phyloP scores from a whole-genome alignment of 1,284 basidiomycete genomes.

The Fomitopsis betulina region DNA sequence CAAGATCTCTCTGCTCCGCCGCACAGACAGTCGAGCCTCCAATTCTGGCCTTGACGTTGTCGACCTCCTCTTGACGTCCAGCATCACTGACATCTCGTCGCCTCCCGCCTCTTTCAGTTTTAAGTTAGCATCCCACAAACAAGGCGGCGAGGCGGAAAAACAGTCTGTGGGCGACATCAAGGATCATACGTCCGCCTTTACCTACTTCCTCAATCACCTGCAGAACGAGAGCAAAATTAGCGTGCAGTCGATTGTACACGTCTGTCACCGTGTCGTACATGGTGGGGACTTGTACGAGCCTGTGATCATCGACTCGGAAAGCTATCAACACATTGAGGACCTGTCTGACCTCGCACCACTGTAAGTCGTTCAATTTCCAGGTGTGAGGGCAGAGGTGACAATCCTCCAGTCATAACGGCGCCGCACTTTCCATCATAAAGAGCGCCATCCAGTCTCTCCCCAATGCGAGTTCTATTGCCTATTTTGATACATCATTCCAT shows the following conservation, averaged over 20 bases:
- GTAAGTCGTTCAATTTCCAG: conserved; percentile 35
- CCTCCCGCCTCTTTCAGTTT: conserved; percentile 51
- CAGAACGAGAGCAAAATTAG: conserved; percentile 40
- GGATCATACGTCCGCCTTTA: conserved; percentile 62
- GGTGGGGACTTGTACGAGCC: conserved; percentile 73
- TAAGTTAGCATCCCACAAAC: conserved; percentile 23
- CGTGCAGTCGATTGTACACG: conserved; percentile 40
- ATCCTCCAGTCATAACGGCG: conserved; percentile 50
- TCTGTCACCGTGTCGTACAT: conserved; percentile 79
- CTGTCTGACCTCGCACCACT: conserved; percentile 79
- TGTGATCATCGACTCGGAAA: conserved; percentile 59
- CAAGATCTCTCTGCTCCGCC: conserved; percentile 62
- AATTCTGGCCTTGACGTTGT: conserved; percentile 30
- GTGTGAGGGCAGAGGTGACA: neutral
- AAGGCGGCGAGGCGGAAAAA: conserved; percentile 30
- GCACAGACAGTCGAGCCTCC: conserved; percentile 1
- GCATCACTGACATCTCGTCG: conserved; percentile 52
- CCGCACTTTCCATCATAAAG: conserved; percentile 56
- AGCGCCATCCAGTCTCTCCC: conserved; percentile 63
- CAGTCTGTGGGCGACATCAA: conserved; percentile 35
- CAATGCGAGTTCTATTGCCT: conserved; percentile 57
- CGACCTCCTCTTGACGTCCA: conserved; percentile 43
- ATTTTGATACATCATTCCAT: conserved; percentile 87
- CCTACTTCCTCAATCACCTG: conserved; percentile 53
- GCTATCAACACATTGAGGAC: conserved; percentile 65